These are phyloP conservation scores for Prunus yedoensis DNA, from an alignment of 331 rosid species.

Conservation along the genomic window DNA sequence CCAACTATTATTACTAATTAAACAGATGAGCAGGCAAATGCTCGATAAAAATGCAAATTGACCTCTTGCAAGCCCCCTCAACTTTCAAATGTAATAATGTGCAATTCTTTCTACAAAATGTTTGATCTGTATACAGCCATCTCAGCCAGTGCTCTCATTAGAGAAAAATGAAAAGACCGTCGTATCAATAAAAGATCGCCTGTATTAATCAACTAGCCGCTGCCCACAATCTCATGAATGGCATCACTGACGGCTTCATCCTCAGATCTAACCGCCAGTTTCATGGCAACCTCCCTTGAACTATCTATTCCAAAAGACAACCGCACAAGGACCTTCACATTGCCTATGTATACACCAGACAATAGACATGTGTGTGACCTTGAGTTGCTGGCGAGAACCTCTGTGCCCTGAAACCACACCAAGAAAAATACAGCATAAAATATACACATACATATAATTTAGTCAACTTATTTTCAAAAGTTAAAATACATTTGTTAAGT, in stretches of 20 bases:
- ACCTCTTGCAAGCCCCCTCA: slow-evolving; percentile 26
- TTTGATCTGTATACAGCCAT: slow-evolving; percentile 30
- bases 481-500: background rate
- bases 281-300: slow-evolving; percentile 95
- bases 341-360: slow-evolving; percentile 83
- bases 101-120: slow-evolving; percentile 52
- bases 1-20: slow-evolving; percentile 13
- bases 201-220: slow-evolving; percentile 60
- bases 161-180: slow-evolving; percentile 30
- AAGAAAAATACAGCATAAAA: background rate
- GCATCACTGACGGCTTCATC: slow-evolving; percentile 70
- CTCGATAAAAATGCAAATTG: slow-evolving; percentile 25
- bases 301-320: slow-evolving; percentile 90
- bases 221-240: slow-evolving; percentile 90
- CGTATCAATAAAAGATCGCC: slow-evolving; percentile 23
- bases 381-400: slow-evolving; percentile 77
- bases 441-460: background rate
- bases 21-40: slow-evolving; percentile 29
- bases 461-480: background rate
- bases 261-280: slow-evolving; percentile 82
- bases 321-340: slow-evolving; percentile 81
- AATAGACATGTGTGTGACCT: slow-evolving; percentile 87
- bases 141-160: slow-evolving; percentile 38
- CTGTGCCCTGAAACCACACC: slow-evolving; percentile 73
- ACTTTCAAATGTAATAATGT: slow-evolving; percentile 14